Base-by-base conservation (phyloP, 2,329 filamentous ascomycete species). In the Tolypocladium nubicola region DNA sequence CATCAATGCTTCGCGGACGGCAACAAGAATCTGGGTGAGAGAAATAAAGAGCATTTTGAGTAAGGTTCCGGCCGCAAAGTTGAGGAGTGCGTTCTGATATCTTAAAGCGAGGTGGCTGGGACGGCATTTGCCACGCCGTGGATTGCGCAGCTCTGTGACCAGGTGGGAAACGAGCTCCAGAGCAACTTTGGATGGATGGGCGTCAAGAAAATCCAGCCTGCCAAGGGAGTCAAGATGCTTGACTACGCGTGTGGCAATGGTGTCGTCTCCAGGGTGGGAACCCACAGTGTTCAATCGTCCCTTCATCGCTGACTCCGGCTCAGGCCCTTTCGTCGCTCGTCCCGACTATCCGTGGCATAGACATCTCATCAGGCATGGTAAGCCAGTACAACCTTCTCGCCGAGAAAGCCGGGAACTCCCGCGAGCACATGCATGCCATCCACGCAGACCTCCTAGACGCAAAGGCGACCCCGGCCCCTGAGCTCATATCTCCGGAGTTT, bases 181-280 rank as follows among this genome's bases (percentile, higher is more conserved):
- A 23, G 58, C 1, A 66, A 66, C n/a, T 54, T 65, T 35, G 60
- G 59, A 2, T 70, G 68, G 68, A 61, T 70, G 3, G 64, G 64
- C 0, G 56, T 67, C 16, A 50, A 40, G 33, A 26, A 26, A 1
- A 19, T 26, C 0, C 59, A 59, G 1, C 50, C 57, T 6, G 52
- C 58, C 2, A 61, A 53, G 1, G 16, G 33, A n/a, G 52, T 56
- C 13, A 68, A 62, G 11, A 61, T 70, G 57, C 55, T 71, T 1
- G 69, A 71, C 53, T 71, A 71, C 21, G 69, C 69, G 1, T 70
- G 67, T 21, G 69, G 69, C 1, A 64, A 66, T 30, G 69, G 66
- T 1, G 54, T 67, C 6, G 66, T 64, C 1, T 66, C 67, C n/a
- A 23, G 55, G 21, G 47, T 53, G 53, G 6, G 53, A 14, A 16